These are phyloP conservation scores for Penicillium subrubescens DNA, from an alignment of 495 filamentous ascomycete species.

Conservation along the genomic window DNA sequence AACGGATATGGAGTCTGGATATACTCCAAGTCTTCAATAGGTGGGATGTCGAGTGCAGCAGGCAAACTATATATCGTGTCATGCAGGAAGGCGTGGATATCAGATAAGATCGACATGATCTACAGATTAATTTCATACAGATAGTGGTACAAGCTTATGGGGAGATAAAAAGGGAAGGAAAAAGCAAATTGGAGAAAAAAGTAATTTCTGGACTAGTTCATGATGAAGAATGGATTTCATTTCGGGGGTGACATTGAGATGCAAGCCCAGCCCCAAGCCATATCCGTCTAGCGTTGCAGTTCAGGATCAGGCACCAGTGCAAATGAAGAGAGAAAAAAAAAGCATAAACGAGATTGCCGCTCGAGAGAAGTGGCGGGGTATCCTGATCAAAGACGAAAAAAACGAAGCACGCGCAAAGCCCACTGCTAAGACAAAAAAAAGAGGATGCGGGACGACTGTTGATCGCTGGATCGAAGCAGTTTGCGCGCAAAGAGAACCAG, in stretches of 20 bases:
- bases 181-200: neutral
- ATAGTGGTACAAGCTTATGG: neutral
- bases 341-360: slow-evolving; percentile 25
- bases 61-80: neutral
- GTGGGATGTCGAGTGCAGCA: neutral
- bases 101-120: neutral
- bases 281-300: slow-evolving; percentile 7
- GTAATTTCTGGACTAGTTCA: neutral
- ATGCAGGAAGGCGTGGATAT: neutral
- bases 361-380: slow-evolving; percentile 40
- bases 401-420: slow-evolving; percentile 7
- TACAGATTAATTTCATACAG: neutral
- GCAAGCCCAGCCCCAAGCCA: neutral
- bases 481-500: slow-evolving; percentile 1
- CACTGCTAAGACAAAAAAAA: slow-evolving; percentile 5
- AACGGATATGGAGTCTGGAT: neutral
- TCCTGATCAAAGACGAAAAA: slow-evolving; percentile 31
- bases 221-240: slow-evolving; percentile 4
- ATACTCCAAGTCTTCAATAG: neutral
- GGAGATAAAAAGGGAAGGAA: neutral
- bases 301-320: slow-evolving; percentile 21
- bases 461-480: neutral
- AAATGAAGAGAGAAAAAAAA: slow-evolving; percentile 14
- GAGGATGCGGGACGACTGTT: neutral
- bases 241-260: neutral